Base-by-base conservation (phyloP, 352 stramenopile species). In the Saprolegnia parasitica region DNA sequence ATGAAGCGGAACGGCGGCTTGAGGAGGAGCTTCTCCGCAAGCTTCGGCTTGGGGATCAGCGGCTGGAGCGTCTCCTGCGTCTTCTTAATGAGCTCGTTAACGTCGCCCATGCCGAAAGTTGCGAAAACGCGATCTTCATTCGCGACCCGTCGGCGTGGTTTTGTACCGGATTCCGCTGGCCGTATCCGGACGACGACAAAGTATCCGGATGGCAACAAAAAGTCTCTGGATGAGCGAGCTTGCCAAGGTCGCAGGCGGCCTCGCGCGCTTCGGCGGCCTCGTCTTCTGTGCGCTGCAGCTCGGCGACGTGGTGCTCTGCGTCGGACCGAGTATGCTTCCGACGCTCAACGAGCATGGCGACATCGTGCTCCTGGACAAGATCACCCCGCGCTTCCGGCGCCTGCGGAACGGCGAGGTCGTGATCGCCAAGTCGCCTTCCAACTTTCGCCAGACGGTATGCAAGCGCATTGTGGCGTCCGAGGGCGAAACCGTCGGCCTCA, bases 1-100 rank as follows among this genome's bases (percentile, higher is more conserved):
- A 98, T 78, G 75, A 98, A 99, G 45, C 96, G 91, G 77, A 99
- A 99, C 18, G 96, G 96, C 39, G 96, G 96, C 74, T 98, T 98
- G 71, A 78, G 76, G 47, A 99, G 83, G 49, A 99, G 81, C 81
- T 99, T 98, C 39, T 98, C 93, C 5, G 87, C 85, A 56, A 98
- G 81, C 77, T 98, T 98, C 26, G 96, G 96, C 77, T 98, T 98
- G 61, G 80, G 75, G 61, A 98, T 87, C 68, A 99, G 78, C 35
- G 80, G 83, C 74, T 96, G 87, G 63, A 98, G 79, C 46, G 86
- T 67, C 72, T 89, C 83, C 77, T 94, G 86, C 68, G 86, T 91
- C 74, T 83, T 85, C 46, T 79, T 73, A 73, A 91, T 90, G 46
- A 90, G 77, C 73, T 72, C 56, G 56, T 72, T 67, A 23, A 72